Evolutionary conservation across 768 basidiomycete species (phyloP).

Genomic region (Termitomyces sp.): DNA sequence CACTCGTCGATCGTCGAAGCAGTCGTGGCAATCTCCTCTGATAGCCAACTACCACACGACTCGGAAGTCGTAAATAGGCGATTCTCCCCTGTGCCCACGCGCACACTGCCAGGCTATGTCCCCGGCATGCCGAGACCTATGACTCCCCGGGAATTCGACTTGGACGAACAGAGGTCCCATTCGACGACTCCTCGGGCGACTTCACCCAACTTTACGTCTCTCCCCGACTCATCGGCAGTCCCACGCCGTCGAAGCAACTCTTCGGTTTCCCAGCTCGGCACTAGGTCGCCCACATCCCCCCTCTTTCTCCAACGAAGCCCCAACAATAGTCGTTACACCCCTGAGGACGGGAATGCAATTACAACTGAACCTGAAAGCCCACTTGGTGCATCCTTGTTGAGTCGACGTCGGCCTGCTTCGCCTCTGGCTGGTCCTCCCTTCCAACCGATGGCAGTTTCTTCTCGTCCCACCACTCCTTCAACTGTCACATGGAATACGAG

Average conservation of each 20-base stretch:
- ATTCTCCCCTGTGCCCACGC: slow-evolving; percentile 59
- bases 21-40: slow-evolving; percentile 68
- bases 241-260: slow-evolving; percentile 50
- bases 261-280: slow-evolving; percentile 42
- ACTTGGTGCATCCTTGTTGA: slow-evolving; percentile 46
- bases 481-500: slow-evolving; percentile 65
- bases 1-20: slow-evolving; percentile 46
- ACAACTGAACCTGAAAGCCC: slow-evolving; percentile 39
- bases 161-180: slow-evolving; percentile 65
- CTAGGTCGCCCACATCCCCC: slow-evolving; percentile 43
- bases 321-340: slow-evolving; percentile 57
- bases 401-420: slow-evolving; percentile 64
- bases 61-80: slow-evolving; percentile 37
- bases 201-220: slow-evolving; percentile 44
- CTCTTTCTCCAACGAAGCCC: slow-evolving; percentile 55
- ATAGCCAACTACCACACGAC: slow-evolving; percentile 44
- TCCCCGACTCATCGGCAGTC: slow-evolving; percentile 25
- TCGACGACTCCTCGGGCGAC: slow-evolving; percentile 80
- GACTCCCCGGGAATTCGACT: slow-evolving; percentile 78
- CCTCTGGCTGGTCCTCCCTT: slow-evolving; percentile 58
- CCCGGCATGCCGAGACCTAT: slow-evolving; percentile 90
- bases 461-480: slow-evolving; percentile 64
- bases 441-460: slow-evolving; percentile 57
- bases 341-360: slow-evolving; percentile 39
- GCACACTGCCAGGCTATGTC: slow-evolving; percentile 74